Evolutionary conservation across 2,329 filamentous ascomycete species (phyloP), one percentile per base, ranked within the genome.

Genomic region (Pleurostoma richardsiae): DNA sequence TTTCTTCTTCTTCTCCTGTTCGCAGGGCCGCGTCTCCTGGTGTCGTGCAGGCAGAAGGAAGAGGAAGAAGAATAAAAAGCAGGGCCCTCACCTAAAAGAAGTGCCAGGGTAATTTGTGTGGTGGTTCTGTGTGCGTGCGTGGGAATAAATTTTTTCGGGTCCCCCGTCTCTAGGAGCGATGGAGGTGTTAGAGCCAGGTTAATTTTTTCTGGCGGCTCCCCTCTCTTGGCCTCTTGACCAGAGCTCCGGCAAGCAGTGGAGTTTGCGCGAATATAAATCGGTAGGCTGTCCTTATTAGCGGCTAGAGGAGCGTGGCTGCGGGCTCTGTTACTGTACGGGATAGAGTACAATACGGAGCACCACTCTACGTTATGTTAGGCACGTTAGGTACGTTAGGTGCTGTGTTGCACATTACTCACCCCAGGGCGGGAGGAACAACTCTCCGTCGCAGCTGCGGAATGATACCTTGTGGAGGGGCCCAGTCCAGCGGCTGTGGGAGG

Each of bases 231-330:
- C 43, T 40, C 30, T 44, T 40, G 46, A 8, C 19, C 28, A 47
- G 6, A 41, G 45, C 41, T 47, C 30, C 45, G 41, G 45, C 41
- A 45, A 40, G 31, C 45, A 45, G 61, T 64, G 61, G 62, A 54
- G 59, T 36, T 56, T 63, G 61, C 61, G 60, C 61, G 61, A 64
- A 64, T 64, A 64, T 64, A 58, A 57, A 52, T 60, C 58, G 60
- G 58, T 42, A 43, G 45, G 41, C 44, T 31, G 29, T 40, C 19
- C 19, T 19, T 19, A 19, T 49, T 19, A 45, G 44, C 44, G 44
- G 44, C 31, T 44, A 38, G 27, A 30, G 27, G 30, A 29, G 38
- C 10, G n/a, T 45, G 19, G 19, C 19, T 19, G 19, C 19, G 19
- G 19, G 19, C 19, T 19, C 19, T 19, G 19, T 19, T 19, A 19